phyloP scores from a whole-genome alignment of 345 rosid species.

The Turnera subulata region DNA sequence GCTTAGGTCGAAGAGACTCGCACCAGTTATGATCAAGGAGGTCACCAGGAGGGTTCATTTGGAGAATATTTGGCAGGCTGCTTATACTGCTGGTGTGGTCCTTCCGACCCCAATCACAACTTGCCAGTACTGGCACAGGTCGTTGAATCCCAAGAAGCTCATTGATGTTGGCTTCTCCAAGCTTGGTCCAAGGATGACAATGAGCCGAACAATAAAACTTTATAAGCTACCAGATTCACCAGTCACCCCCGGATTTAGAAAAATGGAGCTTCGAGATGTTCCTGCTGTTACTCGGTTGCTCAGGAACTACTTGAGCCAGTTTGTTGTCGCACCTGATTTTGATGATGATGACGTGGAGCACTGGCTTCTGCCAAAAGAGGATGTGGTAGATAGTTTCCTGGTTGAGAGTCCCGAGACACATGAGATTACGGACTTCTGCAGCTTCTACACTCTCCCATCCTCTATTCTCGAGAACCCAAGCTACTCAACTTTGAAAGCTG shows the following conservation, averaged over 20 bases:
- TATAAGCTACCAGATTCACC: constrained; percentile 82
- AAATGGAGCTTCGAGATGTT: constrained; percentile 80
- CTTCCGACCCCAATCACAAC: constrained; percentile 90
- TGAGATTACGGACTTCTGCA: constrained; percentile 87
- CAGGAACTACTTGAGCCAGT: constrained; percentile 62
- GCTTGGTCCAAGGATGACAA: constrained; percentile 91
- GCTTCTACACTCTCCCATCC: constrained; percentile 94
- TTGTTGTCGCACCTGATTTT: constrained; percentile 81
- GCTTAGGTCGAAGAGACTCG: constrained; percentile 89
- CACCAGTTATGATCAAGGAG: constrained; percentile 98
- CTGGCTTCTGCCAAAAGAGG: constrained; percentile 82
- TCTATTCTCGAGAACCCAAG: constrained; percentile 84
- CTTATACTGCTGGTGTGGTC: constrained; percentile 88
- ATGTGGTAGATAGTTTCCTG: constrained; percentile 76
- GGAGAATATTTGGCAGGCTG: constrained; percentile 97
- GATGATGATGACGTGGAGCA: constrained; percentile 85
- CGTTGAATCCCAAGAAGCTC: constrained; percentile 92
- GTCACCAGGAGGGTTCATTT: constrained; percentile 85
- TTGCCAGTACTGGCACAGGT: constrained; percentile 96
- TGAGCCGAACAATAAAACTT: constrained; percentile 90
- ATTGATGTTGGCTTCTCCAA: constrained; percentile 94
- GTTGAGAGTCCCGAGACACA: constrained; percentile 85
- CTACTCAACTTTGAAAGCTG: constrained; percentile 73
- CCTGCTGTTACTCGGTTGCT: constrained; percentile 84
- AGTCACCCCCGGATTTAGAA: constrained; percentile 74